Conservation (phyloP, 129 eudicot genomes). For the Kitagawia praeruptora region DNA sequence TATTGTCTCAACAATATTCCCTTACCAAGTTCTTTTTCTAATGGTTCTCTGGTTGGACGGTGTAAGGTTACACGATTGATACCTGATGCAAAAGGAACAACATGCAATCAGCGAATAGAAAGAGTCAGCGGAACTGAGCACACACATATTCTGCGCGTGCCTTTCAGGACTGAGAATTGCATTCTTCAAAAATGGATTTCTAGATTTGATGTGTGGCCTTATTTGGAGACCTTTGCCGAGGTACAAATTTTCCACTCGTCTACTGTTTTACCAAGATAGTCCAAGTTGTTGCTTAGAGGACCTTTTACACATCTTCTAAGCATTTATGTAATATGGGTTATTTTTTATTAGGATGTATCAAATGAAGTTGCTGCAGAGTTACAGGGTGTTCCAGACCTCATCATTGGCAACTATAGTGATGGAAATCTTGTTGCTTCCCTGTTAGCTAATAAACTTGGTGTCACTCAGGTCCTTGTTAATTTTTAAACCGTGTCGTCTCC, state of each 20-base stretch:
- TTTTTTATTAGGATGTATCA: constrained; percentile 26
- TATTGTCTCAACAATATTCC: neutral
- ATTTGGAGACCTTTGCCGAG: constrained; percentile 34
- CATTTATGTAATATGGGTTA: neutral
- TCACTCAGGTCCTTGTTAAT: constrained; percentile 22
- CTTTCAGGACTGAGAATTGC: constrained; percentile 33
- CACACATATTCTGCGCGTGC: constrained; percentile 31
- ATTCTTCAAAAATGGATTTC: constrained; percentile 40
- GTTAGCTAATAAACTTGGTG: constrained; percentile 31
- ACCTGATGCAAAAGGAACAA: constrained; percentile 39
- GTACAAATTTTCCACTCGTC: constrained; percentile 1
- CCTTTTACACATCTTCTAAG: neutral
- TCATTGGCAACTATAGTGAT: constrained; percentile 40
- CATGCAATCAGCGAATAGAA: constrained; percentile 33
- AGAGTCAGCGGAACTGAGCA: constrained; percentile 27
- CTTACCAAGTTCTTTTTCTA: neutral
- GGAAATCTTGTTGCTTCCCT: constrained; percentile 40
- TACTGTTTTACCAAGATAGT: neutral
- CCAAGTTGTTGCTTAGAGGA: neutral
- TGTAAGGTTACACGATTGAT: constrained; percentile 29
- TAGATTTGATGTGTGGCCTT: constrained; percentile 40
- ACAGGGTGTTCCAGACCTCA: constrained; percentile 32
- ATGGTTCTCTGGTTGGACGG: constrained; percentile 6
- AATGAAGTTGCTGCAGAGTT: constrained; percentile 28
- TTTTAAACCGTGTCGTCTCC: neutral